Percentiles rank a stretch among this genome's conserved stretches.
These are phyloP conservation scores for Naganishia vaughanmartiniae DNA, from an alignment of 768 basidiomycete species.

Conservation along the genomic window DNA sequence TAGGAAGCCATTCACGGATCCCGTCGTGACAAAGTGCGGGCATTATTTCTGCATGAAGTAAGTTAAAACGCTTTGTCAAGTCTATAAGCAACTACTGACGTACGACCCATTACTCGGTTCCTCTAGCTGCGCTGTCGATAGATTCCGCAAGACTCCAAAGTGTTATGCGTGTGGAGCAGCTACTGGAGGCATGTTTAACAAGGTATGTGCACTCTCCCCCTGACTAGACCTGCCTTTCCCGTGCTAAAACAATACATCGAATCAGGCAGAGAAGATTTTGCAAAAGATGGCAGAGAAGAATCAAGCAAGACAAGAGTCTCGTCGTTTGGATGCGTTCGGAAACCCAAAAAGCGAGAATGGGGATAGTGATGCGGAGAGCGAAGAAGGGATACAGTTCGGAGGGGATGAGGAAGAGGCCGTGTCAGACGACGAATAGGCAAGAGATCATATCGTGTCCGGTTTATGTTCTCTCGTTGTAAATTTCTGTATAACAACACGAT, in stretches of 20 bases:
- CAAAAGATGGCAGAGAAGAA: slow-evolving; percentile 72
- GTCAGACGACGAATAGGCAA: neutral
- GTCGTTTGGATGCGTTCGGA: slow-evolving; percentile 24
- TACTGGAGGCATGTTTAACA: slow-evolving; percentile 93
- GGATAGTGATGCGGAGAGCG: slow-evolving; percentile 36
- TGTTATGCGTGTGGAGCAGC: slow-evolving; percentile 90
- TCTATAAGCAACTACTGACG: neutral
- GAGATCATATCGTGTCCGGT: neutral
- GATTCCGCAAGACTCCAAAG: slow-evolving; percentile 86
- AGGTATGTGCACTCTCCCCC: slow-evolving; percentile 26
- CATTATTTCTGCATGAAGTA: slow-evolving; percentile 88
- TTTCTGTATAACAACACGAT: neutral
- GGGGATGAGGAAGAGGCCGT: slow-evolving; percentile 20
- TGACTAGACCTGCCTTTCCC: neutral
- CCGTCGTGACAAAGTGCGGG: slow-evolving; percentile 90
- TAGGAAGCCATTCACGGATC: slow-evolving; percentile 88
- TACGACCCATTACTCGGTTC: neutral
- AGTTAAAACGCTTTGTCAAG: slow-evolving; percentile 29
- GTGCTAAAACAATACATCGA: neutral
- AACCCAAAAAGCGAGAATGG: slow-evolving; percentile 36
- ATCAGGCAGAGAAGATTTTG: slow-evolving; percentile 81
- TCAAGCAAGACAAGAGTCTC: slow-evolving; percentile 37
- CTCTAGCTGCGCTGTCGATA: slow-evolving; percentile 77
- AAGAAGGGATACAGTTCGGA: slow-evolving; percentile 40
- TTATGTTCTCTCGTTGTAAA: neutral